Base-by-base conservation (phyloP, 768 basidiomycete species). In the Xerocomellus amylosporus region DNA sequence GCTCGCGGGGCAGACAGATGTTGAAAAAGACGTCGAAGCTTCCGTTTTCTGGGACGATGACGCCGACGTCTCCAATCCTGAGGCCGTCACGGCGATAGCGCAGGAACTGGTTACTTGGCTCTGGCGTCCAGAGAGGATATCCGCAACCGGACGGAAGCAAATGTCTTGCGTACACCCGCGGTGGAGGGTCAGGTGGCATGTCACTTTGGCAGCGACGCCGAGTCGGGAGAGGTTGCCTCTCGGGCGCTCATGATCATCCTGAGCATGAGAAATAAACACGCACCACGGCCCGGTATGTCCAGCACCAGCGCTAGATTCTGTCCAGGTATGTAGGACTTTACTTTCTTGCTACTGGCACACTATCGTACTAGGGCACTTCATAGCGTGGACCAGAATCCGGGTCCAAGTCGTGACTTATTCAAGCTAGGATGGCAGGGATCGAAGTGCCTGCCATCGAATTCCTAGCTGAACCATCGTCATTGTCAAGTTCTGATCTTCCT, bases 1-100 rank as follows among this genome's bases (percentile, higher is more conserved):
- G 70, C 17, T 71, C 63, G 17, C 65, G 67, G 38, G 71, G 61
- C 5, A 71, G 59, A 40, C 65, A 69, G 6, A 75, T 68, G 47
- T 72, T 75, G 60, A 75, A 75, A 2, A 73, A 64, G 51, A 71
- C 70, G 46, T 69, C 66, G 37, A 75, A 75, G 8, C 58, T 60
- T 34, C 73, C 73, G 36, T 63, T 59, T 22, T 61, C 62, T 3
- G 66, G 36, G 22, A 50, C 64, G 28, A 75, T 34, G 33, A 73
- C 60, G 14, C 72, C 71, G 4, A 75, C 68, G 50, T 75, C 73
- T 2, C 74, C 73, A 30, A 74, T 71, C 40, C 51, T 64, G 20
- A 70, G 60, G 5, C 72, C 72, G 17, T 60, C 51, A 2, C 46
- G 50, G 14, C 59, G 59, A 31, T 73, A 68, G 6, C 46, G 41